Evolutionary conservation across 129 eudicot genomes (phyloP).

Genomic region (Apium graveolens): DNA sequence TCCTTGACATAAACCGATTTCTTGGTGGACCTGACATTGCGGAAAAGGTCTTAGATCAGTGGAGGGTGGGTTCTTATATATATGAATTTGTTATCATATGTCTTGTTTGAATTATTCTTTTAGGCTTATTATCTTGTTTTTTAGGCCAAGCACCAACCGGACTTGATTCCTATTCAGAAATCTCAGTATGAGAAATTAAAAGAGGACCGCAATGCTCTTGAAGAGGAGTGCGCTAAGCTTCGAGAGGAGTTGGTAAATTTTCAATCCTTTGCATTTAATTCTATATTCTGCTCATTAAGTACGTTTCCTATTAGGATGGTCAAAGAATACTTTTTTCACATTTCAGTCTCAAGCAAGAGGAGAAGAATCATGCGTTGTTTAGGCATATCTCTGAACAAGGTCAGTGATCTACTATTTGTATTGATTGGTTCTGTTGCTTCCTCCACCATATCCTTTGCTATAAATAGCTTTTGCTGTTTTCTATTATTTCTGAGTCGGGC

Average conservation of each 20-base stretch:
- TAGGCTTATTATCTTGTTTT: neutral
- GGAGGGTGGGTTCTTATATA: slow-evolving; percentile 9
- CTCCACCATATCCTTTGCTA: neutral
- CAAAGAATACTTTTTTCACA: neutral
- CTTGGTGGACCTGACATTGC: slow-evolving; percentile 9
- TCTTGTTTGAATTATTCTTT: neutral
- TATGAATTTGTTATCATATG: neutral
- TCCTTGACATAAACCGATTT: slow-evolving; percentile 4
- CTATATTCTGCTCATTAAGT: neutral
- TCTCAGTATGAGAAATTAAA: neutral
- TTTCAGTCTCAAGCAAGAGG: neutral
- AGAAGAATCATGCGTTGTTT: neutral
- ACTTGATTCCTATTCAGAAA: neutral
- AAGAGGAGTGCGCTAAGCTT: slow-evolving; percentile 3
- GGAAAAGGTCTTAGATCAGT: slow-evolving; percentile 8
- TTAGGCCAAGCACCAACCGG: slow-evolving; percentile 3
- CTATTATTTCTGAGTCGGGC: no score
- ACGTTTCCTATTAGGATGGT: neutral
- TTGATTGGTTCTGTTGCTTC: neutral
- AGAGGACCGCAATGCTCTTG: neutral
- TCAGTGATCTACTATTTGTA: neutral
- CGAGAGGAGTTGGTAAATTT: slow-evolving; percentile 9
- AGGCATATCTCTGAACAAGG: slow-evolving; percentile 1
- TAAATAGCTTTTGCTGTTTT: neutral
- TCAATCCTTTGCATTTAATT: neutral